Percentiles rank a stretch among this genome's conserved stretches.
phyloP scores from a whole-genome alignment of 495 filamentous ascomycete species.

The Lichina pygmaea region DNA sequence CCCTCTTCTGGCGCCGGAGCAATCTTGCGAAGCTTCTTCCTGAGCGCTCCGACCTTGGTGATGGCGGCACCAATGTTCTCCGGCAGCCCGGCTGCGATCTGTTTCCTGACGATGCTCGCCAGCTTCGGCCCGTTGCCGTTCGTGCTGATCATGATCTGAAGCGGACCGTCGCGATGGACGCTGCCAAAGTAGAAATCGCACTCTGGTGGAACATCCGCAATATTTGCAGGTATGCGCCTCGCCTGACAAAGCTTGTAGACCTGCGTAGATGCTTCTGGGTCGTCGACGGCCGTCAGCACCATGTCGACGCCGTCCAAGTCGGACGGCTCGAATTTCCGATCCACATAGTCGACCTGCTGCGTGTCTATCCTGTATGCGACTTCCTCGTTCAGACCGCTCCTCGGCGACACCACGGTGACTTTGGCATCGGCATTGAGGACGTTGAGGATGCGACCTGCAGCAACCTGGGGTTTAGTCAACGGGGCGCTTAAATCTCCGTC shows the following conservation, averaged over 20 bases:
- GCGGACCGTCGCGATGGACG: slow-evolving; percentile 75
- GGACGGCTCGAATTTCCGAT: slow-evolving; percentile 53
- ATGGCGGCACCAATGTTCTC: slow-evolving; percentile 57
- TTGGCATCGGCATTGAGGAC: slow-evolving; percentile 82
- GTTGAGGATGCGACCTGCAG: slow-evolving; percentile 76
- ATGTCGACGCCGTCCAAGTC: slow-evolving; percentile 62
- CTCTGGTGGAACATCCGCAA: slow-evolving; percentile 87
- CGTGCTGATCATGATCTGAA: slow-evolving; percentile 96
- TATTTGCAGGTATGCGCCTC: slow-evolving; percentile 64
- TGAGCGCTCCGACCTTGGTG: slow-evolving; percentile 49
- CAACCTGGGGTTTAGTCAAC: slow-evolving; percentile 31
- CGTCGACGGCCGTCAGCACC: slow-evolving; percentile 82
- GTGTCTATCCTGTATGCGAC: slow-evolving; percentile 54
- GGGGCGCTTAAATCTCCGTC: slow-evolving; percentile 4
- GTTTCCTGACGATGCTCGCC: slow-evolving; percentile 59
- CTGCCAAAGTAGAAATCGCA: slow-evolving; percentile 98
- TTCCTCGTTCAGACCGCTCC: slow-evolving; percentile 61
- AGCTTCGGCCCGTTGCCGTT: slow-evolving; percentile 90
- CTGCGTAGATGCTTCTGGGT: slow-evolving; percentile 55
- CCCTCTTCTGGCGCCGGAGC: slow-evolving; percentile 50
- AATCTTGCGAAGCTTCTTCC: slow-evolving; percentile 50
- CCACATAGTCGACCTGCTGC: slow-evolving; percentile 45
- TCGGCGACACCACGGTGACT: slow-evolving; percentile 61
- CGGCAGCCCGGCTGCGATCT: slow-evolving; percentile 56
- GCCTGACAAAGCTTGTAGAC: slow-evolving; percentile 87